A percentile compares a stretch with the other conserved stretches of the same genome.
Evolutionary conservation across 371 early-diverging fungal genomes (phyloP).

Genomic region (Mucor circinelloides): DNA sequence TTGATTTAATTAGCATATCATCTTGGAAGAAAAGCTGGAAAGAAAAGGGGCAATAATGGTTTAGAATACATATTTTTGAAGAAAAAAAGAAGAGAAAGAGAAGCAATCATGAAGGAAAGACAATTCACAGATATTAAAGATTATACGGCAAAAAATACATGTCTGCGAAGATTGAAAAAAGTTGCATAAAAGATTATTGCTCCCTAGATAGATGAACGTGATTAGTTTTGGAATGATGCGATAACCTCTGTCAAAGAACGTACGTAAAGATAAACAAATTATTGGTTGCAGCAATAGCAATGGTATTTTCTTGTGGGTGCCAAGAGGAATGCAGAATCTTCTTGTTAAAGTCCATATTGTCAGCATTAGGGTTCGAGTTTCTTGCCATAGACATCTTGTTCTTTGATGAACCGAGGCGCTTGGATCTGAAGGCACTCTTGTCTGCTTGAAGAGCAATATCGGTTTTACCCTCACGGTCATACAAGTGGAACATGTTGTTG

Average conservation of each 20-base stretch:
- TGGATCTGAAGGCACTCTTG: conserved; percentile 94
- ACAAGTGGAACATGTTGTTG: conserved; percentile 94
- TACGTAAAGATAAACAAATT: conserved; percentile 95
- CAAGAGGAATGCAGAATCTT: conserved; percentile 98
- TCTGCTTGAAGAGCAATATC: conserved; percentile 94
- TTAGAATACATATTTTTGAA: not conserved
- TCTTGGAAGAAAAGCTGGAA: not conserved
- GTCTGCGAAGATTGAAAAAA: not conserved
- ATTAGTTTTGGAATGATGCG: not conserved
- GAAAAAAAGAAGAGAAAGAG: not conserved
- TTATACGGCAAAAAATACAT: not conserved
- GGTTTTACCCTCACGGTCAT: conserved; percentile 67
- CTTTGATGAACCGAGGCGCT: conserved; percentile 69
- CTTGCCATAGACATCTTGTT: conserved; percentile 46
- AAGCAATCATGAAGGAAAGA: too few species aligned
- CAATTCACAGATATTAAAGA: too few species aligned
- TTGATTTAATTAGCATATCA: too few species aligned
- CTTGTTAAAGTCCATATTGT: conserved; percentile 90
- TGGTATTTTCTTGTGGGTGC: conserved; percentile 97
- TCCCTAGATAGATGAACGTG: not conserved
- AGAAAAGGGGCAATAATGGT: not conserved
- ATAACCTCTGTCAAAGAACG: conserved; percentile 20
- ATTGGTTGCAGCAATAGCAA: conserved; percentile 97
- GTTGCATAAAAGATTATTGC: not conserved
- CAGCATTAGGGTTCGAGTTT: conserved; percentile 71